Evolutionary conservation across 1,284 basidiomycete genomes (phyloP), one percentile per base, ranked within the genome.

Genomic region (Bondarzewia mesenterica): DNA sequence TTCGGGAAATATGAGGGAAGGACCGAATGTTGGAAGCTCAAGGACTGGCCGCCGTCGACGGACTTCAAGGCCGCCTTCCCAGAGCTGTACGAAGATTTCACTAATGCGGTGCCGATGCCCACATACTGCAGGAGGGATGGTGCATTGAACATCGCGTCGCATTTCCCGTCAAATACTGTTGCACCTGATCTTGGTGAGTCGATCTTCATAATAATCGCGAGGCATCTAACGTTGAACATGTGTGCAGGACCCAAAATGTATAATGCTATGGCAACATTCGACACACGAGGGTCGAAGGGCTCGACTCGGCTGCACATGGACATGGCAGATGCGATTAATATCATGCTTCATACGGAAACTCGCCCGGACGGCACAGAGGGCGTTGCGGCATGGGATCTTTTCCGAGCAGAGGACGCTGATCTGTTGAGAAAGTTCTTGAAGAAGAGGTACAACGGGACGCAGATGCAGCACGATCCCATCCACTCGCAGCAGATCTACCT

Each of bases 221-320:
- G n/a, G n/a, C n/a, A n/a, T n/a, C n/a, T n/a, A n/a, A n/a, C n/a
- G n/a, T n/a, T 43, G 25, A 21, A 14, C 16, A 12, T 18, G 16
- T 42, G 18, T 48, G 10, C 53, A 86, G 84, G 85, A 5, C 85
- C 85, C 0, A 86, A 87, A 63, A 88, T 88, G 85, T 89, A 88
- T 61, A 88, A 86, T 52, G 81, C 85, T 1, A 75, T 85, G 72
- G 79, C 82, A 8, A 82, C 83, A 7, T 73, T 66, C 36, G 78
- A 82, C 53, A 64, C 66, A 12, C 62, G 70, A 18, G 84, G 83
- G 6, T 86, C 79, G 57, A 85, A 86, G 57, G 88, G 89, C 7
- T 83, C 88, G 21, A 97, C 94, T 3, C 74, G 91, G 42, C 64
- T 97, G 46, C 93, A 97, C 62, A 94, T 95, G 91, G 93, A 97